Base-by-base conservation (phyloP, 257 asterid species). In the Ballota nigra region DNA sequence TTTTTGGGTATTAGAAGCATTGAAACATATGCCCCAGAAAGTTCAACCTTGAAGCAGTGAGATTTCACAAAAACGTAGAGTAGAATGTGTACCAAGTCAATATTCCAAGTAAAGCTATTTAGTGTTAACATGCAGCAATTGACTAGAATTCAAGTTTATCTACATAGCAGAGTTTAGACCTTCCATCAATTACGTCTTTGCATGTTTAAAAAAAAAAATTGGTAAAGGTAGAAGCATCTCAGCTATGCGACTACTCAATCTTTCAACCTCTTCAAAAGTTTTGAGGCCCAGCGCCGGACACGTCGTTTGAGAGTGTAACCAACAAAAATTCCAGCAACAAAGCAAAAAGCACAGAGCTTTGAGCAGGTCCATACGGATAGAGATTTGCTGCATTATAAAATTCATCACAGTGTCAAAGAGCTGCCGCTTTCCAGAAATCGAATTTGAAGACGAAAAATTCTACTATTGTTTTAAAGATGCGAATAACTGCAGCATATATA, bases 251-350 rank as follows among this genome's bases (percentile, higher is more conserved):
- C 13, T 4, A 51, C 29, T 86, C 66, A 91, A 23, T 88, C 92
- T 76, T 87, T 88, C 75, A 88, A 53, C 75, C 79, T 82, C 76
- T 77, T 74, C 41, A 92, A 83, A 68, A 92, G 75, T 63, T 56
- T 88, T 31, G 93, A 82, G 22, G 92, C 95, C 97, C 97, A 90
- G 19, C 86, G 86, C 29, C 81, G 82, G 51, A 92, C 96, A 28
- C 89, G 89, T 61, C 82, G 76, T 83, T 92, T 92, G 85, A 92
- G 81, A 4, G 96, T 87, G 82, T 86, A 92, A 62, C 97, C 98
- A 34, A 77, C 85, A 65, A 90, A 10, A 43, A 87, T 64, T 75
- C 98, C 98, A 72, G 92, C 96, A 80, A 92, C 82, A 78, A 92
- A 92, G 85, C 76, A 90, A 53, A 82, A 18, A 38, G 89, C 88